Conservation (phyloP, 139 green algal genomes). For the Dunaliella sp. region DNA sequence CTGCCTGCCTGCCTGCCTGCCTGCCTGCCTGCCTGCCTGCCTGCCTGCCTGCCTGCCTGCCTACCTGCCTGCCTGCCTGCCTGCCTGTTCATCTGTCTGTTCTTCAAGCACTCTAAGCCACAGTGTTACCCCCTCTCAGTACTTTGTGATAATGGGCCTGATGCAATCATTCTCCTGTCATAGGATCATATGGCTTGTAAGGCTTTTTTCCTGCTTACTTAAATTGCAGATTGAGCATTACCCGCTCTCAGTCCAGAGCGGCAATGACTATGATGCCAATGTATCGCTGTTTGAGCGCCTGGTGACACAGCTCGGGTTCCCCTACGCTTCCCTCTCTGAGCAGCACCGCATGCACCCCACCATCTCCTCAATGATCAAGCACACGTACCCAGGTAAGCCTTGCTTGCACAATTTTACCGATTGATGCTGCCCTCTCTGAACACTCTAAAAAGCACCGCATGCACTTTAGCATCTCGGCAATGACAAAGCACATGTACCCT, state of each 20-base stretch:
- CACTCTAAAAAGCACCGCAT: conserved; percentile 86
- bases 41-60: not conserved
- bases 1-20: not conserved
- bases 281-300: conserved; percentile 83
- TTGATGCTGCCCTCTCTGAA: not conserved
- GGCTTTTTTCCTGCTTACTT: too few relatives aligned
- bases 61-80: too few relatives aligned
- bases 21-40: not conserved
- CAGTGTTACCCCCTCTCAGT: too few relatives aligned
- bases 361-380: conserved; percentile 34
- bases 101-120: too few relatives aligned
- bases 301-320: conserved; percentile 41
- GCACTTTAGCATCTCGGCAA: conserved; percentile 47
- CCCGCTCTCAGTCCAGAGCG: conserved; percentile 46
- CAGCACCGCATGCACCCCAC: conserved; percentile 77
- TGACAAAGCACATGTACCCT: conserved; percentile 39
- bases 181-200: too few relatives aligned
- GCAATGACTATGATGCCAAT: conserved; percentile 63
- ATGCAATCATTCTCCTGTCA: not conserved
- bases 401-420: not conserved
- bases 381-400: conserved; percentile 27
- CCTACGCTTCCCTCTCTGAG: conserved; percentile 46
- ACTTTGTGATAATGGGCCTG: too few relatives aligned
- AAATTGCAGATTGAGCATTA: conserved; percentile 45
- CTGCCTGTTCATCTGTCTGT: too few relatives aligned